Conservation (phyloP, 2,329 filamentous ascomycete genomes). For the Ceratocystis cubensis region DNA sequence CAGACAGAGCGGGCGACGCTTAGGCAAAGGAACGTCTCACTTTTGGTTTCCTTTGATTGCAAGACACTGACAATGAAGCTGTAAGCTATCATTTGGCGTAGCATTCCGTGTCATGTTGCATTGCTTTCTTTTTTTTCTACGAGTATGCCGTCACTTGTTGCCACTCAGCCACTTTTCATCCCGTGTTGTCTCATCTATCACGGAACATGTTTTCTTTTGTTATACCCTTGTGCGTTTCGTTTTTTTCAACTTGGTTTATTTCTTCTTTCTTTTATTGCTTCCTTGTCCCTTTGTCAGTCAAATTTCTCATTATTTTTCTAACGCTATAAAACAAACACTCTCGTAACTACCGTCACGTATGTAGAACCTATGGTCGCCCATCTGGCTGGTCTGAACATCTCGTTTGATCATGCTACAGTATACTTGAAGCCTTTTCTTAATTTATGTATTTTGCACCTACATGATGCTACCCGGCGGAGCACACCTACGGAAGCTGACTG, state of each 20-base stretch:
- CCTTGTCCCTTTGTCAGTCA: background rate
- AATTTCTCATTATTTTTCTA: background rate
- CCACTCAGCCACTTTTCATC: background rate
- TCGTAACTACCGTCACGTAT: background rate
- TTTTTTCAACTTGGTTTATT: background rate
- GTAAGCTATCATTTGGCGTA: background rate
- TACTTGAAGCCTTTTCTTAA: too few species aligned
- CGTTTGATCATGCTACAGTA: too few species aligned
- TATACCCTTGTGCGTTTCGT: slow-evolving; percentile 4
- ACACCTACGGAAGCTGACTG: too few species aligned
- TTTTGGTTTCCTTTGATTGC: background rate
- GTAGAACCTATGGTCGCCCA: background rate
- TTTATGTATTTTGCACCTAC: background rate
- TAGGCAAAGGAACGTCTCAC: background rate
- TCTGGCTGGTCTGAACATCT: background rate
- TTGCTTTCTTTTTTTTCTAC: background rate
- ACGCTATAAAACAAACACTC: background rate
- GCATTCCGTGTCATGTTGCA: background rate
- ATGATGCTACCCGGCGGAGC: too few species aligned
- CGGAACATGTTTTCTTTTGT: background rate
- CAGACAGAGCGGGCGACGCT: too few species aligned
- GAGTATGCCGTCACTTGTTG: background rate
- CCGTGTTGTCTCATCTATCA: background rate
- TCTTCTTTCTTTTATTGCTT: background rate
- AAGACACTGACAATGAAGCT: background rate